Evolutionary conservation across 257 asterid genomes (phyloP).

Genomic region (Fraxinus cuspidata): DNA sequence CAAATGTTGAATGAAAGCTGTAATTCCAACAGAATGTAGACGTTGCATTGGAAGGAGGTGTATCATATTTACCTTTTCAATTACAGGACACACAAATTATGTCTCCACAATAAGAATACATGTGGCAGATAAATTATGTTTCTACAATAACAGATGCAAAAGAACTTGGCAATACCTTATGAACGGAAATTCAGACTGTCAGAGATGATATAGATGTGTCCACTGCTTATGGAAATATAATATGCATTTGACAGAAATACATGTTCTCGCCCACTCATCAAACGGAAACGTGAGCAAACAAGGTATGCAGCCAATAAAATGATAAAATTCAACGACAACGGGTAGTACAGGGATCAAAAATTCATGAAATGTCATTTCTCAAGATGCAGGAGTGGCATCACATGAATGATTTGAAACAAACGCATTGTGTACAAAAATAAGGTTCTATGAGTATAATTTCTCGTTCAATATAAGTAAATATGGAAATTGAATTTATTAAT

Average conservation of each 20-base stretch:
- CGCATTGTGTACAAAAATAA: neutral
- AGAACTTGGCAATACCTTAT: neutral
- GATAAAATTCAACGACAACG: neutral
- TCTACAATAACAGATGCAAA: neutral
- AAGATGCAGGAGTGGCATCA: neutral
- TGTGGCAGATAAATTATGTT: neutral
- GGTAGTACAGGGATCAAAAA: neutral
- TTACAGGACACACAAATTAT: neutral
- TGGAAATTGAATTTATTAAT: neutral
- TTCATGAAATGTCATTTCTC: neutral
- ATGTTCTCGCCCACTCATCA: neutral
- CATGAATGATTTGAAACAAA: neutral
- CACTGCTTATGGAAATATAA: neutral
- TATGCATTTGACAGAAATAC: neutral
- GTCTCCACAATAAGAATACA: no score
- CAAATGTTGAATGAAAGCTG: neutral
- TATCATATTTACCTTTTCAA: neutral
- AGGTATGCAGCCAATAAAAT: neutral
- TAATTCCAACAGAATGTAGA: neutral
- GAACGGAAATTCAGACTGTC: neutral
- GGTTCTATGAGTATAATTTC: neutral
- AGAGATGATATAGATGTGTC: neutral
- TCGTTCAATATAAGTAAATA: neutral
- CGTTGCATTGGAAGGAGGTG: neutral
- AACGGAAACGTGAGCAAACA: neutral